These are phyloP conservation scores for Trichoderma gamsii DNA, from an alignment of 495 filamentous ascomycete species.

Conservation along the genomic window DNA sequence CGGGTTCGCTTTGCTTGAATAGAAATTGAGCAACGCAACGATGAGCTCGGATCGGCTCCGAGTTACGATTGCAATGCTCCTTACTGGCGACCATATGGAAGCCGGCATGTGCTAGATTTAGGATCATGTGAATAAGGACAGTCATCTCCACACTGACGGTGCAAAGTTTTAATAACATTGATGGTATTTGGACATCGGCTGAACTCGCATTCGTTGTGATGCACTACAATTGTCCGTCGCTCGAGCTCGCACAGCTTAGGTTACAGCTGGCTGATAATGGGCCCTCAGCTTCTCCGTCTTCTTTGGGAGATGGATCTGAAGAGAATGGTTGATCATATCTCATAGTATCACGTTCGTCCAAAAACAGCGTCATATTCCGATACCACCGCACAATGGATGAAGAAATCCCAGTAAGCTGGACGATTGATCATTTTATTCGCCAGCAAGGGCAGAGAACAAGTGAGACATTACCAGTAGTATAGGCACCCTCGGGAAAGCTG, in stretches of 20 bases:
- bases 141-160: no score
- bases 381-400: neutral
- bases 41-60: neutral
- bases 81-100: neutral
- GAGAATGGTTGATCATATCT: no score
- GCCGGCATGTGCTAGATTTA: neutral
- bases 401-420: neutral
- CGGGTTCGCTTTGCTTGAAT: slow-evolving; percentile 6
- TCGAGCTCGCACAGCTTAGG: no score
- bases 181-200: no score
- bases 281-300: no score
- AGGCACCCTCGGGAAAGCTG: neutral
- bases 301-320: no score
- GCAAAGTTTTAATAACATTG: no score
- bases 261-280: no score
- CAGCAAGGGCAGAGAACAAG: neutral
- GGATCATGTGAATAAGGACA: neutral
- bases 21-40: neutral
- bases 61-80: neutral
- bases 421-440: neutral
- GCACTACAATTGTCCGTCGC: no score
- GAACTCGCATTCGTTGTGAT: no score
- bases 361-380: no score
- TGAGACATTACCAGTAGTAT: neutral
- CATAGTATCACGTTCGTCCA: no score